Conservation (phyloP, 352 stramenopile species). For the Halophytophthora batemanensis region DNA sequence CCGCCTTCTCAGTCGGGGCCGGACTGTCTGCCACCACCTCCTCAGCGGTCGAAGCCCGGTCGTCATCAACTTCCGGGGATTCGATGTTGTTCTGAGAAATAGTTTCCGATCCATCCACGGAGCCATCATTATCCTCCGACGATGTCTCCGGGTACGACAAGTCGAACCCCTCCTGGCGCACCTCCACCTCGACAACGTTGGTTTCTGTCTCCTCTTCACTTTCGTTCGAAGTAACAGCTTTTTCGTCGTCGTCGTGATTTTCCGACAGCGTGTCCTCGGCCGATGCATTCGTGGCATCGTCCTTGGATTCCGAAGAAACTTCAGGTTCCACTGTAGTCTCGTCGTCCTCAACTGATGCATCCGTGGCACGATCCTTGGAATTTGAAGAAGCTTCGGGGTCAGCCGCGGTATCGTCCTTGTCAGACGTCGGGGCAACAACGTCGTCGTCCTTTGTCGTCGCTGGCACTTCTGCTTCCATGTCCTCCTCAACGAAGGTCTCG, state of each 20-base stretch:
- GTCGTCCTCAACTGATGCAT: not conserved
- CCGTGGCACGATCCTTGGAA: not conserved
- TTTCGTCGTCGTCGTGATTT: not conserved
- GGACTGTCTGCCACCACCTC: constrained; percentile 3
- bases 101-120: not conserved
- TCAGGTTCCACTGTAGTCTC: not conserved
- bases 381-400: not conserved
- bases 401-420: not conserved
- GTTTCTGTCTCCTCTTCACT: not conserved
- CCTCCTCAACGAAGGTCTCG: constrained; percentile 2
- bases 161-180: not conserved
- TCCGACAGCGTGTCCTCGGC: not conserved
- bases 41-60: constrained; percentile 4
- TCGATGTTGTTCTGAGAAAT: not conserved
- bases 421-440: not conserved
- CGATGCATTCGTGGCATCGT: not conserved
- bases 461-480: not conserved
- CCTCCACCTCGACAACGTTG: not conserved
- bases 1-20: constrained; percentile 3
- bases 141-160: not conserved
- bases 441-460: constrained; percentile 8
- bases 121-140: not conserved
- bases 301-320: not conserved
- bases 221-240: not conserved
- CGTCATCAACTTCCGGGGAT: not conserved